phyloP scores from a whole-genome alignment of 148 eudicot genomes.

The Cornus florida region DNA sequence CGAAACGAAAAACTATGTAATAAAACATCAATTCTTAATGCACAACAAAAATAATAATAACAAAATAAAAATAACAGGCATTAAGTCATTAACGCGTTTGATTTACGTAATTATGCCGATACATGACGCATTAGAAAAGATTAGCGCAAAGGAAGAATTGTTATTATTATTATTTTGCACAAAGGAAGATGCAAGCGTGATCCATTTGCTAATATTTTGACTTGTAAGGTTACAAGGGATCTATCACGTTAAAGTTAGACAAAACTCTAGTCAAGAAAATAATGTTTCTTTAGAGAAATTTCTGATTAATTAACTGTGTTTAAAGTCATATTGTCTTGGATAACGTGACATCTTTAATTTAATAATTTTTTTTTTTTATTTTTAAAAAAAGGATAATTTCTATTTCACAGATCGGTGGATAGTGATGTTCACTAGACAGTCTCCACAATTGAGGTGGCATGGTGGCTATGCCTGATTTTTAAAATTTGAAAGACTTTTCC shows the following conservation, averaged over 20 bases:
- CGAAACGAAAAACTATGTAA: too few relatives aligned
- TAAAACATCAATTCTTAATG: too few relatives aligned
- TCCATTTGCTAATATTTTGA: background rate
- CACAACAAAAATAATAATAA: too few relatives aligned
- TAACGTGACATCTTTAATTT: too few relatives aligned
- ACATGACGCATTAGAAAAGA: background rate
- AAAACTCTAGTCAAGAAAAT: background rate
- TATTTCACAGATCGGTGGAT: background rate
- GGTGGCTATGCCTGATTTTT: too few relatives aligned
- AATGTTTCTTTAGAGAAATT: background rate
- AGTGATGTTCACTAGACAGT: conserved; percentile 3
- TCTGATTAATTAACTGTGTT: too few relatives aligned
- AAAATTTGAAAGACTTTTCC: background rate
- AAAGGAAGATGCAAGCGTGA: background rate
- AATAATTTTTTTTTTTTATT: too few relatives aligned
- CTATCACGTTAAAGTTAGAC: background rate
- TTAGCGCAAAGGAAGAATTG: background rate
- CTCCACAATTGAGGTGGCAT: conserved; percentile 9
- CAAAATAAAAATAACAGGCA: too few relatives aligned
- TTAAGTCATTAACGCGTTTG: too few relatives aligned
- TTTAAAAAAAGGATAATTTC: background rate
- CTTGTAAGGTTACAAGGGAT: background rate
- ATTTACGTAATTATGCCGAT: background rate
- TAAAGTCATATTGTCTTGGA: background rate
- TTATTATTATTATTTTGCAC: too few relatives aligned